Evolutionary conservation across 2,329 filamentous ascomycete species (phyloP), one percentile per base, ranked within the genome.

Genomic region (Fusarium solani-melongenae): DNA sequence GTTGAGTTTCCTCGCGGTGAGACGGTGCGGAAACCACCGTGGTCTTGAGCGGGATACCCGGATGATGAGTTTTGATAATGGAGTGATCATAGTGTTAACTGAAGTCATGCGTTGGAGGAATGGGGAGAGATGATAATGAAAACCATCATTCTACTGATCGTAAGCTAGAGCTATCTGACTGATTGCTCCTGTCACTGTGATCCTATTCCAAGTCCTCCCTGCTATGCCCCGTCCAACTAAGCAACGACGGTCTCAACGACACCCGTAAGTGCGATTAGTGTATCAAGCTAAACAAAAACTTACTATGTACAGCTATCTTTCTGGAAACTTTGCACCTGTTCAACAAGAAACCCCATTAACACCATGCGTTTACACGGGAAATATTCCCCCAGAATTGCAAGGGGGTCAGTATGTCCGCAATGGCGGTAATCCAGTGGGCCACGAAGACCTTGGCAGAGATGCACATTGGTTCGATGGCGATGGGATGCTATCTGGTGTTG

Each of bases 401-500:
- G 92, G 91, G 2, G 92, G 92, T 14, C 88, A 94, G 80, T 94
- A 94, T 76, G 89, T 94, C 31, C 89, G 92, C 17, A 94, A 94
- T 78, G 92, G 92, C 44, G 90, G 89, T 31, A 94, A 93, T 75
- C 91, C 92, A 7, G 84, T 92, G 9, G 86, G 86, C 31, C 91
- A 93, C 66, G 84, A 88, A 24, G 88, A 92, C 62, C 79, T 89
- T 4, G 87, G 86, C 41, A 86, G 90, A 71, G 90, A 92, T 77
- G 87, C 90, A 10, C 92, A 94, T 78, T 93, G 91, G 91, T 94
- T 94, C 70, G 92, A 94, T 74, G 92, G 92, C 34, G 92, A 94
- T 78, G 92, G 92, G 6, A 94, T 94, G 92, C 87, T 94, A 12
- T 89, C 89, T 33, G 92, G 92, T 2, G 91, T 94, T 0, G 24